phyloP scores from a whole-genome alignment of 306 rosid genomes.

The Sphenostylis stenocarpa region DNA sequence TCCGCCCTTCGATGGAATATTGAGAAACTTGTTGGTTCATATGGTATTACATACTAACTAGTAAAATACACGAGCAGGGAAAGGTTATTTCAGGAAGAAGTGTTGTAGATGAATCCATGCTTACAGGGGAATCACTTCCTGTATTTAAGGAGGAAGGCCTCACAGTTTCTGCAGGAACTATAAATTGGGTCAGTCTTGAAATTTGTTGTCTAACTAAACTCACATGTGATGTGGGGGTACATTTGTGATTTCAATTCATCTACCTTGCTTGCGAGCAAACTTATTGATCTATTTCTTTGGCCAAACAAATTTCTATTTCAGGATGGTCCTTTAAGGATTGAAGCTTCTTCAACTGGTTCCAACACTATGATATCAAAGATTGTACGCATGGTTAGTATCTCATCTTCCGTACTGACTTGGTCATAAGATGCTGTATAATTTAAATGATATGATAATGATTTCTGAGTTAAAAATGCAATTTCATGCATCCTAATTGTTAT shows the following conservation, averaged over 20 bases:
- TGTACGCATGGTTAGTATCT: conserved; percentile 76
- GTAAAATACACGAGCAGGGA: conserved; percentile 57
- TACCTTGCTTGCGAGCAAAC: conserved; percentile 13
- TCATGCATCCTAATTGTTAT: conserved; percentile 9
- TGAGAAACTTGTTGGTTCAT: conserved; percentile 27
- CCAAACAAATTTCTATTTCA: conserved; percentile 46
- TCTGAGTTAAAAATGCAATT: conserved; percentile 9
- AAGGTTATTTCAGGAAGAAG: conserved; percentile 90
- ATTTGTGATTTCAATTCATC: conserved; percentile 2
- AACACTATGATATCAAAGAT: conserved; percentile 91
- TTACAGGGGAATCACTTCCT: conserved; percentile 97
- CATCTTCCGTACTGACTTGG: conserved; percentile 19
- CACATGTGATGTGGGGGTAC: conserved; percentile 7
- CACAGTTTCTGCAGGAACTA: conserved; percentile 86
- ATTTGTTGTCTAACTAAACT: conserved; percentile 26
- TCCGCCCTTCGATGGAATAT: too few species aligned
- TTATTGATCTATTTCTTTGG: conserved; percentile 34
- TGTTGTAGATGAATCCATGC: conserved; percentile 98
- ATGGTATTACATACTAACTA: conserved; percentile 36
- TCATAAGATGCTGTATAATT: too few species aligned
- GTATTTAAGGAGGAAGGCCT: conserved; percentile 88
- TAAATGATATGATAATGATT: neutral
- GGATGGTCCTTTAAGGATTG: conserved; percentile 97
- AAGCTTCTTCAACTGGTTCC: conserved; percentile 95
- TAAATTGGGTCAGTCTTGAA: conserved; percentile 82